Base-by-base conservation (phyloP, 2,329 filamentous ascomycete species). In the Scytalidium lignicola region DNA sequence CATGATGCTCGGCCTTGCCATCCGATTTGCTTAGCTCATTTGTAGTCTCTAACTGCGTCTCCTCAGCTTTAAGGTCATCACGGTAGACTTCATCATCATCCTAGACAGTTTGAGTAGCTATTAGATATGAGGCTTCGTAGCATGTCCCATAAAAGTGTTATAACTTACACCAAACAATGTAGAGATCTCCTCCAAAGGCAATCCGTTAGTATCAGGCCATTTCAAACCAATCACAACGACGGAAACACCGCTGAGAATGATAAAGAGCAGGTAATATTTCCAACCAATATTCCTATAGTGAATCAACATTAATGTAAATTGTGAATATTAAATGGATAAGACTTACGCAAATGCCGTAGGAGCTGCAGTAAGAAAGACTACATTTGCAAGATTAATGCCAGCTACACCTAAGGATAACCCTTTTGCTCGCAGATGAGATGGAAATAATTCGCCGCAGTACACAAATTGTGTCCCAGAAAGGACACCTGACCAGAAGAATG, bases 351-450 rank as follows among this genome's bases (percentile, higher is more conserved):
- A 43, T 29, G 39, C 46, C 17, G 37, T 43, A 12, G 46, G 22
- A 18, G 39, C 40, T 19, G 40, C 8, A 20, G 23, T 10, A 15
- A 43, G 20, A 19, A 20, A 48, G 10, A 42, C 15, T 18, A 48
- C 18, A 22, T 43, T 43, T 5, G 21, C 13, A 7, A 28, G 13
- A 28, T 13, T 28, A 28, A 7, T 28, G 26, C 7, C 26, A 28
- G 26, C 7, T 28, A 28, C 26, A 28, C 26, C 26, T 7, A 52
- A 29, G 20, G 19, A 19, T 17, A 52, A 20, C 23, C 51, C 49
- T 37, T 52, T 49, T 2, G 43, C 42, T 18, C 51, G 23, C 20
- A 53, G 29, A 46, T 53, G 51, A 23, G 20, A 48, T 13, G 48
- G 51, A 20, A 51, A 51, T 12, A 53, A 12, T 22, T 53, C 51